These are phyloP conservation scores for Coemansia sp. DNA, from an alignment of 192 early-diverging fungal genomes.

Conservation along the genomic window DNA sequence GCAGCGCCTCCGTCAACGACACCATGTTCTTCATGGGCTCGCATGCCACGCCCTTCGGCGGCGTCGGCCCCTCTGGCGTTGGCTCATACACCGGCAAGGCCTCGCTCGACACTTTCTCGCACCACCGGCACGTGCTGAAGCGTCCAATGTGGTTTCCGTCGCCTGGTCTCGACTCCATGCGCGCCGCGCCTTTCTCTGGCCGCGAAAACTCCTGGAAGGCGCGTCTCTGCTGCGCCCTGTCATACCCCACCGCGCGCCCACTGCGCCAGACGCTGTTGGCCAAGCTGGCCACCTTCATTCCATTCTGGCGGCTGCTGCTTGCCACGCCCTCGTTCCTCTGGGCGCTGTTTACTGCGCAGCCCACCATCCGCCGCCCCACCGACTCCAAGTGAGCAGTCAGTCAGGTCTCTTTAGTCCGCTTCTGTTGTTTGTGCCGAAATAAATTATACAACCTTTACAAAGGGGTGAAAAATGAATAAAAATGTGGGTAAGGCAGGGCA, in stretches of 20 bases:
- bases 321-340: constrained; percentile 31
- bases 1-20: constrained; percentile 80
- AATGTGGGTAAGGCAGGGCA: too few species aligned
- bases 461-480: background rate
- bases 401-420: background rate
- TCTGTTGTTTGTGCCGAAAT: background rate
- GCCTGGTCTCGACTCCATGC: constrained; percentile 35
- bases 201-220: constrained; percentile 43
- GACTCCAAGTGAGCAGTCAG: background rate
- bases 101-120: constrained; percentile 81
- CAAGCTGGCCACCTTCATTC: constrained; percentile 32
- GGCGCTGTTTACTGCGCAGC: constrained; percentile 26
- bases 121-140: constrained; percentile 64
- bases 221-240: constrained; percentile 10
- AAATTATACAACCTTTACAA: background rate
- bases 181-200: constrained; percentile 38
- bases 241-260: constrained; percentile 23
- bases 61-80: constrained; percentile 81
- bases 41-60: constrained; percentile 79
- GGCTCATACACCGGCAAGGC: constrained; percentile 81
- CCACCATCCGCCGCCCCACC: constrained; percentile 12
- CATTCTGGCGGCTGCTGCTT: constrained; percentile 42
- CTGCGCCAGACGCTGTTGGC: constrained; percentile 20
- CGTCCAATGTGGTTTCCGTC: constrained; percentile 41
- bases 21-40: constrained; percentile 62